Evolutionary conservation across 164 flowering plant genomes (phyloP), one percentile per base, ranked within the genome.

Genomic region (Akebia trifoliata): DNA sequence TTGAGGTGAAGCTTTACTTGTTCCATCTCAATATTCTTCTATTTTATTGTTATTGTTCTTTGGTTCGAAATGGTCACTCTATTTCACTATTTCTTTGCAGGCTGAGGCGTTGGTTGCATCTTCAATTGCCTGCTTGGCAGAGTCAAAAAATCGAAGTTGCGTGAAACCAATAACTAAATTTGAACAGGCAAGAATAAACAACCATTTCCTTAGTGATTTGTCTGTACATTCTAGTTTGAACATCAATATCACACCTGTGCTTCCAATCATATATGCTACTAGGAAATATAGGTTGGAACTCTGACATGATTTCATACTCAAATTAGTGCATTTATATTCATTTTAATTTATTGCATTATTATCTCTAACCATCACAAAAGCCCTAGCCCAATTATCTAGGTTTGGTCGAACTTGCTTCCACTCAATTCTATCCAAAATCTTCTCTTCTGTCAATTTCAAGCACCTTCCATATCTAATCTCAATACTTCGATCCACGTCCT

Each of bases 31-130:
- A 43, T 44, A 2, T 39, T 35, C 18, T 38, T 24, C 28, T n/a
- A 31, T 14, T 20, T 43, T 26, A 9, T 17, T 31, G 45, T 12
- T 30, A 21, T 39, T 1, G 15, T 31, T 21, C 12, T 58, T 48
- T 40, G 8, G 59, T 22, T 40, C 20, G 20, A 34, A 12, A 29
- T 12, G 21, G 24, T 50, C 24, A 35, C 37, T 21, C 22, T 52
- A 4, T 1, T 46, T 53, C 17, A 17, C 20, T 50, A n/a, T 40
- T 50, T 30, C 3, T 62, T 29, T 73, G 62, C 75, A 90, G 97
- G 89, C 95, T 63, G 93, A 79, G 67, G 70, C 74, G 65, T 35
- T 87, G 66, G 87, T 90, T 65, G 70, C 84, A 37, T 78, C 84
- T 67, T 78, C 97, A 54, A 72, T 90, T 63, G 72, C 85, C 34